Evolutionary conservation across 139 green algal genomes (phyloP), one percentile per base, ranked within the genome.

Genomic region (Trebouxia sp.): DNA sequence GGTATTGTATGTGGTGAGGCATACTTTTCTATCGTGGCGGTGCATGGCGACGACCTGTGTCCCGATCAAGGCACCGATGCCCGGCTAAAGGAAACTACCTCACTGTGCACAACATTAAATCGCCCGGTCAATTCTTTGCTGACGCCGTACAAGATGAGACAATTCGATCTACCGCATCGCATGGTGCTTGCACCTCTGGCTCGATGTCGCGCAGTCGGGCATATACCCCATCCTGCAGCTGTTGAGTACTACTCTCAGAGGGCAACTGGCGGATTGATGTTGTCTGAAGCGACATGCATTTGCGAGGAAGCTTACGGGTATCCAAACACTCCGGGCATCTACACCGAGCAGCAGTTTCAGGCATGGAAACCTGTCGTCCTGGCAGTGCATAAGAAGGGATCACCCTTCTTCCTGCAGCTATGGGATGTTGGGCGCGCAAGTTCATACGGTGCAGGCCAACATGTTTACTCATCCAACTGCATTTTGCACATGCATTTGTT

Each of bases 311-410:
- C 45, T 6, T 70, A 90, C 10, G 91, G 88, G 87, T 93, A 93
- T 79, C 89, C 90, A 6, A 82, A 89, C 50, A 83, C 80, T 5
- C 92, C 92, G 3, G 93, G 92, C 38, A 89, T 98, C 24, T 92
- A 92, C 83, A 91, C 81, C 0, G n/a, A 86, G 22, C 85, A 96
- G 87, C 94, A 98, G 66, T 41, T 95, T n/a, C 89, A 94, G 45
- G 93, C 83, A 0, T 98, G 94, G 94, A 94, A 95, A 87, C 92
- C 91, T 7, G 84, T 97, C 6, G 82, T 90, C 1, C n/a, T 87
- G 70, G 91, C 92, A 0, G 92, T 98, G 32, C 70, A 94, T 5
- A 89, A 88, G 53, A 94, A 94, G 84, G 91, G 89, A 0, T 86
- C 83, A 4, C 6, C 87, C 20, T 95, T 98, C 82, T 93, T 93